Conservation (phyloP, 208 protist genomes). For the Leishmania turanica region DNA sequence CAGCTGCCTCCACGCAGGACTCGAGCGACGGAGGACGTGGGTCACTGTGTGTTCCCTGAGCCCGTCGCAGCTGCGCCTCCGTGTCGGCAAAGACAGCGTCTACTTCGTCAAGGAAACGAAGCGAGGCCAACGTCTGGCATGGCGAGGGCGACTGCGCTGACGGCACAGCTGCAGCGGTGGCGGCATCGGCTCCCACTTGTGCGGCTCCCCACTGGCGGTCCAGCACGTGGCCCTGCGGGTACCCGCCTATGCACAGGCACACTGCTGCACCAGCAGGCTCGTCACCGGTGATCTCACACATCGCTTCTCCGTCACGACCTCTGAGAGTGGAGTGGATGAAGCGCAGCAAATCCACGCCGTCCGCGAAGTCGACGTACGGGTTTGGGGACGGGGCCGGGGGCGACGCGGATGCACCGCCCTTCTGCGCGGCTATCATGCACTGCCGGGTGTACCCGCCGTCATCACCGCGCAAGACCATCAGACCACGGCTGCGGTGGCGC, state of each 20-base stretch:
- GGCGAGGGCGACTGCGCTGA: background rate
- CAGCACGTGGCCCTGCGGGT: conserved; percentile 24
- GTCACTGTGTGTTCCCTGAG: background rate
- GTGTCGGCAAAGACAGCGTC: conserved; percentile 13
- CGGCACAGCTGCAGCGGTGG: background rate
- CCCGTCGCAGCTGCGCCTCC: conserved; percentile 18
- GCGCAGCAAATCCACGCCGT: conserved; percentile 13
- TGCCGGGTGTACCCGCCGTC: conserved; percentile 28
- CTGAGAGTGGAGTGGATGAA: conserved; percentile 5
- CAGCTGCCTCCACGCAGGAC: background rate
- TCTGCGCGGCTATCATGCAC: background rate
- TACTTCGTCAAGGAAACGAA: conserved; percentile 9
- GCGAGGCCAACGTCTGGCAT: conserved; percentile 2
- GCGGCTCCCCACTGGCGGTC: conserved; percentile 13
- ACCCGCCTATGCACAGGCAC: conserved; percentile 23
- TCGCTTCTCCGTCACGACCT: background rate
- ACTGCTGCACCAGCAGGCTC: background rate
- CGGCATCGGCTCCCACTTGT: background rate
- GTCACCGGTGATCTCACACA: background rate
- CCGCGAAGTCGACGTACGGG: conserved; percentile 19
- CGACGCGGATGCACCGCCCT: background rate
- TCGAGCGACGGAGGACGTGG: conserved; percentile 3
- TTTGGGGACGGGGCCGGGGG: background rate
- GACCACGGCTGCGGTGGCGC: conserved; percentile 9
- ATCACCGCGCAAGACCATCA: conserved; percentile 40